Evolutionary conservation across 2,329 filamentous ascomycete species (phyloP).

Genomic region (Colletotrichum navitas): DNA sequence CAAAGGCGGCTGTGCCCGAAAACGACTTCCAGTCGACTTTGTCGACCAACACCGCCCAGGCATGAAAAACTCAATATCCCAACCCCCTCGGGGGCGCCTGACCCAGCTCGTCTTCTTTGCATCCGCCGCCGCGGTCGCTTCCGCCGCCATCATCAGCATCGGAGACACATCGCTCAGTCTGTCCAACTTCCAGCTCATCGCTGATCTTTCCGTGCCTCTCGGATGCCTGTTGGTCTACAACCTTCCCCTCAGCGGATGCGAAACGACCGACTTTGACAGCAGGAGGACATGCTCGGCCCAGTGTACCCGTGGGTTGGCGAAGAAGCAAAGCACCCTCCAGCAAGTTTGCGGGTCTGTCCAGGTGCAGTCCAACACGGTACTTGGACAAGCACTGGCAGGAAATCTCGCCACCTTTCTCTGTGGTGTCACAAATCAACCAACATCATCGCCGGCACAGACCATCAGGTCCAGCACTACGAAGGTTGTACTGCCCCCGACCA

Average conservation of each 20-base stretch:
- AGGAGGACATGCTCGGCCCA: slow-evolving; percentile 53
- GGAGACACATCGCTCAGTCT: slow-evolving; percentile 45
- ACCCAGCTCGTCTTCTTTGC: slow-evolving; percentile 28
- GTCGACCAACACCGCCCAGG: neutral
- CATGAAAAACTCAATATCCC: slow-evolving; percentile 28
- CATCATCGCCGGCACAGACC: slow-evolving; percentile 19
- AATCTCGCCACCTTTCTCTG: slow-evolving; percentile 55
- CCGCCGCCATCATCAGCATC: slow-evolving; percentile 29
- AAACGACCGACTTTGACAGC: slow-evolving; percentile 51
- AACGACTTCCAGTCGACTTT: neutral
- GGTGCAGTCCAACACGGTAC: slow-evolving; percentile 49
- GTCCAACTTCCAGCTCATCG: slow-evolving; percentile 57
- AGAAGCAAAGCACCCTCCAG: slow-evolving; percentile 49
- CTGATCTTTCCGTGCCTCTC: slow-evolving; percentile 52
- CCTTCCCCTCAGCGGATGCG: slow-evolving; percentile 55
- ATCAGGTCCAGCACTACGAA: slow-evolving; percentile 12
- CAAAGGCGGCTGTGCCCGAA: slow-evolving; percentile 26
- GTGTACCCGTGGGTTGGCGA: slow-evolving; percentile 51
- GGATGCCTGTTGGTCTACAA: slow-evolving; percentile 59
- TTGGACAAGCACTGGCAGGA: slow-evolving; percentile 54
- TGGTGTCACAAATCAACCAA: slow-evolving; percentile 16
- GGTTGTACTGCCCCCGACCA: slow-evolving; percentile 15
- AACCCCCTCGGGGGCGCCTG: slow-evolving; percentile 16
- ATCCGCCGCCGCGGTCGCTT: slow-evolving; percentile 25
- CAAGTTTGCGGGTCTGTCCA: slow-evolving; percentile 46